Percentiles rank a stretch among this genome's conserved stretches.
These are phyloP conservation scores for Trichoderma koningiopsis DNA, from an alignment of 2,329 filamentous ascomycete genomes.

Conservation along the genomic window DNA sequence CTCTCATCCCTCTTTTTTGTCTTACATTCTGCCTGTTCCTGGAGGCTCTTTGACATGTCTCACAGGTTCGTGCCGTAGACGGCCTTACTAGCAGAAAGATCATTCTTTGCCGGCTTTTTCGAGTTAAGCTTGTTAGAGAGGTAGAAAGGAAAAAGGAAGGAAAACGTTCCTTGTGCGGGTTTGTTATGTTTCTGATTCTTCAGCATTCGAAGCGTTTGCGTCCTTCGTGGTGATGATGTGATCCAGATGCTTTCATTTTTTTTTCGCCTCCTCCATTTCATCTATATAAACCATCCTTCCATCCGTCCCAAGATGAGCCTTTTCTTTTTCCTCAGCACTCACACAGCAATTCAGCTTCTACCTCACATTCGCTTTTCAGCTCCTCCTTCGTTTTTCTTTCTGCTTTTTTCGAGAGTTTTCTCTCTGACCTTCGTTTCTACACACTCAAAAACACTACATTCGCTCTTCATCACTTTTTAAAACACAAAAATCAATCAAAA, in stretches of 20 bases:
- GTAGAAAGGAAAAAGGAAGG: too few relatives aligned
- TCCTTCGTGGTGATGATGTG: not conserved
- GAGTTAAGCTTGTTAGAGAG: not conserved
- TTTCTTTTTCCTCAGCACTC: constrained; percentile 6
- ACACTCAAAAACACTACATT: not conserved
- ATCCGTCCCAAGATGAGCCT: not conserved
- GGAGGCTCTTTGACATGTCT: not conserved
- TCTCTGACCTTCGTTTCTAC: not conserved
- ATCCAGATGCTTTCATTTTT: not conserved
- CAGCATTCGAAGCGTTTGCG: not conserved
- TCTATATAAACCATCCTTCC: constrained; percentile 2
- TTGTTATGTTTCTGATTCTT: constrained; percentile 16
- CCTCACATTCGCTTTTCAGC: constrained; percentile 22
- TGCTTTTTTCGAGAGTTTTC: not conserved
- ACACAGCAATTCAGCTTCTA: not conserved
- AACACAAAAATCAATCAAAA: constrained; percentile 3
- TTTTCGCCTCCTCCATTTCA: not conserved
- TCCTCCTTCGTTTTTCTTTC: not conserved
- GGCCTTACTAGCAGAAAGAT: not conserved
- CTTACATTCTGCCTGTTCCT: not conserved
- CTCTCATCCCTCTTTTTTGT: not conserved
- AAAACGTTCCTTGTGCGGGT: not conserved
- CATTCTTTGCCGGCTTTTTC: not conserved
- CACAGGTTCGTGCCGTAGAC: not conserved
- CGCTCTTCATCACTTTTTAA: not conserved